Percentiles rank a stretch among this genome's conserved stretches.
Evolutionary conservation across 805 yeast species (phyloP).

Genomic region (Suhomyces xylopsoci): DNA sequence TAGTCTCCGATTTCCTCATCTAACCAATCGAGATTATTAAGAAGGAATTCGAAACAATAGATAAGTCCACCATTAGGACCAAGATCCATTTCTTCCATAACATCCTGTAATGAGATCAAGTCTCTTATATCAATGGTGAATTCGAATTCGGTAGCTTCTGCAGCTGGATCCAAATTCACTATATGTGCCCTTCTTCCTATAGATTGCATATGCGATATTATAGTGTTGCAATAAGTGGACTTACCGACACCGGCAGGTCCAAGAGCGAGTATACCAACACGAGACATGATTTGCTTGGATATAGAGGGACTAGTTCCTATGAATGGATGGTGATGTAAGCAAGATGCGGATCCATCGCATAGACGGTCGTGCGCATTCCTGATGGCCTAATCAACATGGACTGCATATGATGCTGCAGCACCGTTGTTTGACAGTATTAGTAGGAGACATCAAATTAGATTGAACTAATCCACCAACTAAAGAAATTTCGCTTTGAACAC

Average conservation of each 20-base stretch:
- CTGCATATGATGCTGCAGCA: background rate
- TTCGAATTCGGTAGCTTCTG: constrained; percentile 87
- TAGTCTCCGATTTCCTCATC: constrained; percentile 96
- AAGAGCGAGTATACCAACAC: constrained; percentile 88
- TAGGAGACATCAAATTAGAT: no score
- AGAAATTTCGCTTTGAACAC: no score
- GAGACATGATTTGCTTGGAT: constrained; percentile 56
- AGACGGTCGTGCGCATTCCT: background rate
- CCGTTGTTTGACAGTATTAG: background rate
- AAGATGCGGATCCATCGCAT: background rate
- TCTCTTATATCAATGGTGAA: constrained; percentile 92
- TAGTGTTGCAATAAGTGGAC: constrained; percentile 86
- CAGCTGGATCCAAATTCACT: constrained; percentile 95
- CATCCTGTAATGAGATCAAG: constrained; percentile 85
- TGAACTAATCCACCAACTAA: no score
- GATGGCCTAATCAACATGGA: background rate
- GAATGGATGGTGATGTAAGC: background rate
- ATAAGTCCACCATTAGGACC: constrained; percentile 96
- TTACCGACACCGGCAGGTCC: constrained; percentile 99
- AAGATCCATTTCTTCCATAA: constrained; percentile 87
- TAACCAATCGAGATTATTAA: constrained; percentile 92
- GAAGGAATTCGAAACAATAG: constrained; percentile 88
- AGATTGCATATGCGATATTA: constrained; percentile 83
- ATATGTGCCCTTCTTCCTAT: constrained; percentile 92
- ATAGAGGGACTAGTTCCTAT: background rate